Base-by-base conservation (phyloP, 2,329 filamentous ascomycete genomes). In the Pseudocercospora macadamiae region DNA sequence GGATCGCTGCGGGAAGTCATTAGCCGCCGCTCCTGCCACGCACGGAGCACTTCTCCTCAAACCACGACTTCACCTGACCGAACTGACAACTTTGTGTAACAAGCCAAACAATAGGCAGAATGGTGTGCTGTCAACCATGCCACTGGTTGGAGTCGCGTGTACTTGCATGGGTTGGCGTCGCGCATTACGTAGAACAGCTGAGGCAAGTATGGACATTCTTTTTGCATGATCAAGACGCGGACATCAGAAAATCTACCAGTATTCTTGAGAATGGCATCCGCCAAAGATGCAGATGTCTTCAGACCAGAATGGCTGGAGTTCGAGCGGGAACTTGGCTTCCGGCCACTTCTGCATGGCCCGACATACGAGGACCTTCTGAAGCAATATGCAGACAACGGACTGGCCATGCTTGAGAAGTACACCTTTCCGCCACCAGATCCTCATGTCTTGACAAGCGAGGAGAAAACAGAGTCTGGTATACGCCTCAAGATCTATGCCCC, bases 291-390 rank as follows among this genome's bases (percentile, higher is more conserved):
- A 23, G 42, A 47, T 19, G 26, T 47, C 1, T 32, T 47, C 19
- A 26, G 42, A n/a, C 56, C 42, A 23, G 37, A 57, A 16, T 42
- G 37, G 36, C 39, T 60, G 16, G 45, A 19, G 51, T 63, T 63
- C 51, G 61, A 60, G 45, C 23, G 51, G 23, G 61, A 63, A 39
- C 55, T 63, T 14, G 61, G 61, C 51, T 63, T 63, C 42, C 58
- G 54, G 25, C 61, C 61, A 39, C 37, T 55, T 10, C 52, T 63
- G 12, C 61, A 59, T 28, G 61, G 61, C 9, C 61, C 61, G 18
- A 61, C 54, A 8, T 60, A 60, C 39, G 54, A 55, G 39, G 58
- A 59, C 34, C 16, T 63, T n/a, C 23, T 63, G 6, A 34, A 56
- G 42, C 61, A 63, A 26, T 54, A 61, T 52, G 52, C 47, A 19